Evolutionary conservation across 108 stramenopile genomes (phyloP).

Genomic region (Stephanodiscus triporus): DNA sequence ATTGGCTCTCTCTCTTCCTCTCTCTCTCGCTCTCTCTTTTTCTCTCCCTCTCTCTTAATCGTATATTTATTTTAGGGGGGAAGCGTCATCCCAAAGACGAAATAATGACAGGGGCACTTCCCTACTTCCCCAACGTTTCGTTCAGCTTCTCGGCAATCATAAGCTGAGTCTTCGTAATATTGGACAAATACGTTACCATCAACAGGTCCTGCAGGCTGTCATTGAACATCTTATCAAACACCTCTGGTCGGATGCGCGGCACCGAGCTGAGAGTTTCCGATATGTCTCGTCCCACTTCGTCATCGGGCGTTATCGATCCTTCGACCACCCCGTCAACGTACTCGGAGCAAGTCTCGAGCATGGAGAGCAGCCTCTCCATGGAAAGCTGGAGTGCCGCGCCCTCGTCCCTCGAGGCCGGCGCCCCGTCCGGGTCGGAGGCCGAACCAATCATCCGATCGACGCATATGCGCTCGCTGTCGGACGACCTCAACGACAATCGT

Average conservation of each 20-base stretch:
- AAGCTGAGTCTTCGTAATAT: constrained; percentile 93
- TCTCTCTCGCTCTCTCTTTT: too few species aligned
- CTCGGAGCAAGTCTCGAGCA: constrained; percentile 79
- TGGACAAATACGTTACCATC: constrained; percentile 96
- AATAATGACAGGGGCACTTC: background rate
- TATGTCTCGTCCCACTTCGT: constrained; percentile 75
- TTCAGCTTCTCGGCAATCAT: constrained; percentile 95
- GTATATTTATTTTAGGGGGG: too few species aligned
- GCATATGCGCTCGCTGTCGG: constrained; percentile 89
- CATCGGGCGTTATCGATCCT: constrained; percentile 72
- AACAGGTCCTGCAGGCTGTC: constrained; percentile 95
- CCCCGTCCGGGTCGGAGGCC: constrained; percentile 30
- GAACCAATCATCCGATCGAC: constrained; percentile 85
- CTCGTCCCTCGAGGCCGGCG: constrained; percentile 36
- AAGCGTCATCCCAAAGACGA: too few species aligned
- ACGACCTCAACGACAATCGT: constrained; percentile 64
- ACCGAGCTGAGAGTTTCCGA: constrained; percentile 86
- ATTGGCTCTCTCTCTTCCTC: too few species aligned
- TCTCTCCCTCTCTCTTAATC: too few species aligned
- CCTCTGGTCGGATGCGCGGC: constrained; percentile 88
- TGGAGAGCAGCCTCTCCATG: constrained; percentile 76
- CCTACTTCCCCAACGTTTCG: constrained; percentile 70
- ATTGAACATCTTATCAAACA: constrained; percentile 90
- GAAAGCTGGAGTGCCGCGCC: constrained; percentile 55
- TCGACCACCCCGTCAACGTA: constrained; percentile 91